phyloP scores from a whole-genome alignment of 306 rosid genomes.

The Nissolia schottii region DNA sequence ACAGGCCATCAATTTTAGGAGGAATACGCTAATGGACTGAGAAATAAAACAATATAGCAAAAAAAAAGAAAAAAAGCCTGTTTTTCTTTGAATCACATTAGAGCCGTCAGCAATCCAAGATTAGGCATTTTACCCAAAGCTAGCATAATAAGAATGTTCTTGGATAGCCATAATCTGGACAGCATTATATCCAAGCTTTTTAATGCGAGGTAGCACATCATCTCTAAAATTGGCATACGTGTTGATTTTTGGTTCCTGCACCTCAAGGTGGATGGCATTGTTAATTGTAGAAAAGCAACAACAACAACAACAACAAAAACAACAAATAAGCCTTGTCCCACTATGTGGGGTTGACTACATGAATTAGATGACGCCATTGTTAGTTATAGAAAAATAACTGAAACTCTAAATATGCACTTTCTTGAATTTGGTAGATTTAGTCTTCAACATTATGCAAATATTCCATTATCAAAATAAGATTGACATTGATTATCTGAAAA shows the following conservation, averaged over 20 bases:
- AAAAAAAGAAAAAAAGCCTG: neutral
- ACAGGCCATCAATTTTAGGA: conserved; percentile 3
- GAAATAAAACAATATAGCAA: conserved; percentile 21
- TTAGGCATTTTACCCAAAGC: conserved; percentile 76
- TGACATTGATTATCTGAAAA: neutral
- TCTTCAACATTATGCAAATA: neutral
- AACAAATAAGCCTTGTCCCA: too few species aligned
- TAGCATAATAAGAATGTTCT: conserved; percentile 97
- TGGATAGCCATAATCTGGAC: conserved; percentile 99
- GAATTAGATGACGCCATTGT: neutral
- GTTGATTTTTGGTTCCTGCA: conserved; percentile 86
- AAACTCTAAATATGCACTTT: neutral
- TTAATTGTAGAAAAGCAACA: conserved; percentile 5
- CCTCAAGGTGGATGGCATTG: conserved; percentile 19
- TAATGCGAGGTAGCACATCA: conserved; percentile 60
- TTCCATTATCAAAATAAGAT: conserved; percentile 2
- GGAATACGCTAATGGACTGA: neutral
- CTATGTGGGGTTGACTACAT: too few species aligned
- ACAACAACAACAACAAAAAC: too few species aligned
- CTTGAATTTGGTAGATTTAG: conserved; percentile 8
- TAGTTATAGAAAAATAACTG: neutral
- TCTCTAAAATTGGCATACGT: conserved; percentile 83
- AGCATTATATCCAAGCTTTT: conserved; percentile 93
- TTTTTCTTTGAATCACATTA: conserved; percentile 7
- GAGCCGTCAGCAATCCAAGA: neutral